phyloP scores from a whole-genome alignment of 177 flowering plant genomes.

The Vitis hybrid region DNA sequence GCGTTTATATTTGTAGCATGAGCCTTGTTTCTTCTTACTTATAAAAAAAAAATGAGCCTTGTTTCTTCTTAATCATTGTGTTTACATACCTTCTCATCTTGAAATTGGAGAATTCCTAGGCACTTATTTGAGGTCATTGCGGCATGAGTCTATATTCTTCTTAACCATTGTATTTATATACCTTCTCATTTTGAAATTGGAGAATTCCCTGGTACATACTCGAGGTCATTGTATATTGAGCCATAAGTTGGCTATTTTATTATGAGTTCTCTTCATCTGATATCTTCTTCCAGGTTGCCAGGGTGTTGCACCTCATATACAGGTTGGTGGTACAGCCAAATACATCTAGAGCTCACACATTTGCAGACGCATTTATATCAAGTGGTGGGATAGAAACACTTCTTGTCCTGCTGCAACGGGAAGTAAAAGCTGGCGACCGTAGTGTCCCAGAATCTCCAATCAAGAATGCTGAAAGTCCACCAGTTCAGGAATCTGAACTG shows the following conservation, averaged over 20 bases:
- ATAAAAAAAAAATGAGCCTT: too few relatives aligned
- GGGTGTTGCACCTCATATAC: conserved; percentile 88
- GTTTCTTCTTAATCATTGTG: too few relatives aligned
- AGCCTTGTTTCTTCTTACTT: too few relatives aligned
- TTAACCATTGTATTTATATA: too few relatives aligned
- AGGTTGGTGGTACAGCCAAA: conserved; percentile 96
- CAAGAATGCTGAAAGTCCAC: conserved; percentile 21
- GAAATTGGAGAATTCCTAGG: too few relatives aligned
- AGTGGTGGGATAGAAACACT: conserved; percentile 96
- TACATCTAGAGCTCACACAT: conserved; percentile 77
- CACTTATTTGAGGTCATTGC: too few relatives aligned
- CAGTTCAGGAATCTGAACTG: conserved; percentile 21
- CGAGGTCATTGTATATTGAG: not conserved
- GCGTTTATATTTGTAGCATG: too few relatives aligned
- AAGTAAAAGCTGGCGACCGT: conserved; percentile 83
- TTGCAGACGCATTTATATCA: conserved; percentile 85
- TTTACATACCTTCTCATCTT: too few relatives aligned
- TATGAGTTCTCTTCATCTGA: not conserved
- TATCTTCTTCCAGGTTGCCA: conserved; percentile 65
- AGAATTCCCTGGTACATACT: not conserved
- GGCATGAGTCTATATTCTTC: too few relatives aligned
- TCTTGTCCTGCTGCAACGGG: conserved; percentile 88
- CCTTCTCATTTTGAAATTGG: not conserved
- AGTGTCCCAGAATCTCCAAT: conserved; percentile 28
- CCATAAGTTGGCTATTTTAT: conserved; percentile 3